Base-by-base conservation (phyloP, 1,284 basidiomycete species). In the Meripilus lineatus region DNA sequence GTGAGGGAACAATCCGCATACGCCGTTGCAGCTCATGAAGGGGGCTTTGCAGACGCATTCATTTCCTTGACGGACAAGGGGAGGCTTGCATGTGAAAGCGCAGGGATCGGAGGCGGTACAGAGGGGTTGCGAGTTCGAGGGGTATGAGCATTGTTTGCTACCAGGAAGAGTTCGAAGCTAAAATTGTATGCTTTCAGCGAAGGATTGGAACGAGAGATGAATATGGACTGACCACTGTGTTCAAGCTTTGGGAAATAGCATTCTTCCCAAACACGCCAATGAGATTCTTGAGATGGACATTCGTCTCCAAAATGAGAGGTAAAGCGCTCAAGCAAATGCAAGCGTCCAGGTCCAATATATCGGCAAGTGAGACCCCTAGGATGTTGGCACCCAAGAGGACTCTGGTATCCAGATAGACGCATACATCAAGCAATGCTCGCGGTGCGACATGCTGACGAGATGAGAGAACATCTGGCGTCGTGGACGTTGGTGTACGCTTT, bases 261-360 rank as follows among this genome's bases (percentile, higher is more conserved):
- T 33, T 26, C n/a, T 43, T 37, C 10, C 58, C 60, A 21, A 53
- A 49, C 5, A 54, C 38, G 13, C 44, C 25, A 18, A 45, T 46
- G 38, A 62, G 53, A 1, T 24, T 37, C 5, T 40, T 32, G 26
- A 61, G 40, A 23, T 51, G 18, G 2, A 39, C 41, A 41, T 58
- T 40, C 15, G 48, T n/a, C 15, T 50, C 42, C 30, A 63, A 40
- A 10, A 36, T 28, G 39, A 55, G 32, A 3, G 61, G 52, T 4
- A 63, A 45, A 2, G 59, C 47, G 17, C 57, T 55, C 18, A 58
- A 46, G 42, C 59, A 63, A 22, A 62, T 39, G 40, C 59, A 62
- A 5, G 57, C 17, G 30, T 58, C 45, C 43, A 58, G 28, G 40
- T 47, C 47, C 38, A 44, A 15, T 17, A 58, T 46, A 14, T 39